phyloP scores from a whole-genome alignment of 257 asterid genomes.

The Avicennia marina region DNA sequence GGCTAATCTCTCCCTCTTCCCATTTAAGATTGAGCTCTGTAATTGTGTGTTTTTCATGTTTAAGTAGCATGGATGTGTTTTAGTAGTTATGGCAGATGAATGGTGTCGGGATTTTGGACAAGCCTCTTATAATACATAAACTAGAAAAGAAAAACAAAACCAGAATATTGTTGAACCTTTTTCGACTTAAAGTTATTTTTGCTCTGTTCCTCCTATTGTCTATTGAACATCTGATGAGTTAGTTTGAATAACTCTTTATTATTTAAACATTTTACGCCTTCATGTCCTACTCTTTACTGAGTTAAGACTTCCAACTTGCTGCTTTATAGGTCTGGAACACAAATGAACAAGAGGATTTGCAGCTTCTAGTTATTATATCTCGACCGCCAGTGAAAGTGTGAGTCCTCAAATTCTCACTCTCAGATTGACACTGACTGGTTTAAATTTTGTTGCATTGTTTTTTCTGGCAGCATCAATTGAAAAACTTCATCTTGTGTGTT shows the following conservation, averaged over 20 bases:
- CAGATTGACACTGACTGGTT: not conserved
- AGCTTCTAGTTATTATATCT: constrained; percentile 67
- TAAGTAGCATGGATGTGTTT: not conserved
- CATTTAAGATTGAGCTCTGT: not conserved
- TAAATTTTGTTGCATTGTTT: not conserved
- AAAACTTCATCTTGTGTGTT: not conserved
- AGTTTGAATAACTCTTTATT: constrained; percentile 3
- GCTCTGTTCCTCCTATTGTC: not conserved
- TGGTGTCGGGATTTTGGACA: not conserved
- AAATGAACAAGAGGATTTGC: constrained; percentile 60
- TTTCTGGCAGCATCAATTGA: not conserved
- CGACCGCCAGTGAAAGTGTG: constrained; percentile 92
- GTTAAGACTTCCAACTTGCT: not conserved
- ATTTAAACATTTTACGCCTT: not conserved
- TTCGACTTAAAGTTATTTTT: constrained; percentile 4
- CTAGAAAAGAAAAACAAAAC: not conserved
- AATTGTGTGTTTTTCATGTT: not conserved
- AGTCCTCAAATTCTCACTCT: constrained; percentile 23
- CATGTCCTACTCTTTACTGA: not conserved
- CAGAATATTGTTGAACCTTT: too few relatives aligned
- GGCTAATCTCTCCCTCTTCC: not conserved
- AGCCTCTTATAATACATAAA: not conserved
- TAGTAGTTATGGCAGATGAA: not conserved
- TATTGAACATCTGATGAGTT: not conserved
- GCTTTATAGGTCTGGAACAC: constrained; percentile 65